phyloP scores from a whole-genome alignment of 208 protist genomes.

The Crithidia bombi region DNA sequence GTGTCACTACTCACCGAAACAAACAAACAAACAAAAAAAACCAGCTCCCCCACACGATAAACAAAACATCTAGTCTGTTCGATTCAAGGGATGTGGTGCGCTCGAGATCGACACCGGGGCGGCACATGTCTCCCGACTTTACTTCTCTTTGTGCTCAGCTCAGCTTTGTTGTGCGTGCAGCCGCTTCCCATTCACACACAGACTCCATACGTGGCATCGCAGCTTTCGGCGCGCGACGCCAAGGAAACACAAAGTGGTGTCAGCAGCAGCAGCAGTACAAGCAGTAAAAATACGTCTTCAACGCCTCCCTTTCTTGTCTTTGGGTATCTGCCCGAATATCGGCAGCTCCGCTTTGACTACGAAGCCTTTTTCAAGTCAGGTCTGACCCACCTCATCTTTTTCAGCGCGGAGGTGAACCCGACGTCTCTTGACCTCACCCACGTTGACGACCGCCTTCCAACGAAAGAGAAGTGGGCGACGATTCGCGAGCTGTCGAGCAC shows the following conservation, averaged over 20 bases:
- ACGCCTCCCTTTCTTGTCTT: conserved; percentile 54
- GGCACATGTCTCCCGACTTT: too few relatives aligned
- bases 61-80: too few relatives aligned
- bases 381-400: conserved; percentile 81
- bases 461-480: conserved; percentile 30
- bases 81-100: too few relatives aligned
- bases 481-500: conserved; percentile 42
- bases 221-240: too few relatives aligned
- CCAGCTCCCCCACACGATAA: too few relatives aligned
- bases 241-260: not conserved
- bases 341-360: conserved; percentile 50
- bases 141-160: too few relatives aligned
- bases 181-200: too few relatives aligned
- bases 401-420: conserved; percentile 63
- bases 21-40: too few relatives aligned
- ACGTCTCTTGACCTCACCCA: conserved; percentile 26
- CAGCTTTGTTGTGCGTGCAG: too few relatives aligned
- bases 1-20: too few relatives aligned
- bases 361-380: conserved; percentile 48
- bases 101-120: too few relatives aligned
- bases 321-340: conserved; percentile 79
- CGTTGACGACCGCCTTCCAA: conserved; percentile 56
- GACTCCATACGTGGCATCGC: too few relatives aligned
- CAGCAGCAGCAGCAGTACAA: not conserved
- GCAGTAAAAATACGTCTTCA: not conserved